Percentiles rank a stretch among this genome's conserved stretches.
Evolutionary conservation across 2,329 filamentous ascomycete species (phyloP).

Genomic region (Lizonia empirigonia): DNA sequence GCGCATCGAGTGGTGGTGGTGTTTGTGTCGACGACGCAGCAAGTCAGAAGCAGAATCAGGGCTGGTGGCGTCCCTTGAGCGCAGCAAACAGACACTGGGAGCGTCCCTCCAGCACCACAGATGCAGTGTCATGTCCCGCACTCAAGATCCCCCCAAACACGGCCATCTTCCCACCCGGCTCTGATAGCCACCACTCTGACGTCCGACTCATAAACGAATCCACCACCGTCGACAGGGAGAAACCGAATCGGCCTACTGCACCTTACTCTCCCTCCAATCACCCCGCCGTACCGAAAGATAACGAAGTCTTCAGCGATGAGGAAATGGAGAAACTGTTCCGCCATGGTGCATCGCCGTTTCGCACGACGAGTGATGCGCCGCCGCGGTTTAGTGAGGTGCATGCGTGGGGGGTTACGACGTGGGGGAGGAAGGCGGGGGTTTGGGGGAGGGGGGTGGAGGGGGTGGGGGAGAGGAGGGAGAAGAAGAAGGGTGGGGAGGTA

Average conservation of each 20-base stretch:
- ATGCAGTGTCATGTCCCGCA: slow-evolving; percentile 25
- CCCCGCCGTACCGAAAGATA: slow-evolving; percentile 3
- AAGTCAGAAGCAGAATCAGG: slow-evolving; percentile 54
- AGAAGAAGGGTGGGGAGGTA: slow-evolving; percentile 28
- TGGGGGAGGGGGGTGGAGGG: slow-evolving; percentile 60
- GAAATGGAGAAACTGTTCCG: slow-evolving; percentile 46
- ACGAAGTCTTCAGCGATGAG: slow-evolving; percentile 14
- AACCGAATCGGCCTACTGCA: neutral
- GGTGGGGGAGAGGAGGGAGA: slow-evolving; percentile 47
- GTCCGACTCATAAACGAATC: neutral
- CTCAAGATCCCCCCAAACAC: slow-evolving; percentile 1
- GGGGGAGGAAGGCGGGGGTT: slow-evolving; percentile 59
- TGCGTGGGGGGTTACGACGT: slow-evolving; percentile 60
- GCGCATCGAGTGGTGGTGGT: neutral
- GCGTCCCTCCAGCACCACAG: slow-evolving; percentile 29
- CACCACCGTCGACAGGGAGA: neutral
- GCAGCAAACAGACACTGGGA: slow-evolving; percentile 72
- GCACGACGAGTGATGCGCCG: slow-evolving; percentile 52
- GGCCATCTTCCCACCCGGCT: slow-evolving; percentile 5
- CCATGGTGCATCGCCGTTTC: slow-evolving; percentile 54
- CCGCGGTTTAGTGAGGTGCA: slow-evolving; percentile 60
- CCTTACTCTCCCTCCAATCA: too few species aligned
- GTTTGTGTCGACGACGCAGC: slow-evolving; percentile 48
- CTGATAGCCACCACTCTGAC: neutral
- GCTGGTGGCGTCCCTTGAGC: slow-evolving; percentile 73